phyloP scores from a whole-genome alignment of 352 stramenopile species.

The Globisporangium megalacanthum region DNA sequence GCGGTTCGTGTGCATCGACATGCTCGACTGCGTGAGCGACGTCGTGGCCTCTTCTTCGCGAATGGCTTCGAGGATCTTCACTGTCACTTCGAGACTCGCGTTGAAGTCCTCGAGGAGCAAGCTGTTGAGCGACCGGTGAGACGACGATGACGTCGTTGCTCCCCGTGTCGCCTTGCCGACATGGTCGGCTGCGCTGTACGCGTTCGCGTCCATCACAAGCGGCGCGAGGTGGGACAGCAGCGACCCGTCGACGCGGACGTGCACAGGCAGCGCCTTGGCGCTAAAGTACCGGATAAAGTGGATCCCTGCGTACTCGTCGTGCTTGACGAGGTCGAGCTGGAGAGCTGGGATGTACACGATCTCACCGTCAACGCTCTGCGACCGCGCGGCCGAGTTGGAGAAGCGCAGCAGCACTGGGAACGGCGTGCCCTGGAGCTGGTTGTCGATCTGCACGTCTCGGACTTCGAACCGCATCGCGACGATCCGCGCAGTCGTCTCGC shows the following conservation, averaged over 20 bases:
- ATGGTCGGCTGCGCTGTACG: conserved; percentile 21
- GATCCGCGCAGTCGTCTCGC: conserved; percentile 48
- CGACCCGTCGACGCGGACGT: conserved; percentile 77
- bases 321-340: conserved; percentile 72
- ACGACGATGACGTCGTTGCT: not conserved
- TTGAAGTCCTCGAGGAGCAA: conserved; percentile 70
- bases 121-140: conserved; percentile 35
- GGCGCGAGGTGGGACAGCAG: conserved; percentile 73
- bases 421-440: conserved; percentile 74
- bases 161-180: conserved; percentile 17
- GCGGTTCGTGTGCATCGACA: conserved; percentile 24
- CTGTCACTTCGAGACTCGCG: conserved; percentile 56
- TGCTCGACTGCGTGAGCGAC: conserved; percentile 33
- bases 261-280: conserved; percentile 56
- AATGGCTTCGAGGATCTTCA: conserved; percentile 67
- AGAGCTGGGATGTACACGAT: conserved; percentile 58
- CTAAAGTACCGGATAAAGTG: conserved; percentile 87
- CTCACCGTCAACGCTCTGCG: conserved; percentile 44
- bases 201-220: conserved; percentile 51
- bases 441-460: conserved; percentile 84
- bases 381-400: conserved; percentile 51
- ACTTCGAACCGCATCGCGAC: conserved; percentile 65
- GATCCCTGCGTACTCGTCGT: conserved; percentile 83
- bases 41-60: conserved; percentile 50
- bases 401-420: conserved; percentile 84